These are phyloP conservation scores for Misopates orontium DNA, from an alignment of 257 asterid species.

Conservation along the genomic window DNA sequence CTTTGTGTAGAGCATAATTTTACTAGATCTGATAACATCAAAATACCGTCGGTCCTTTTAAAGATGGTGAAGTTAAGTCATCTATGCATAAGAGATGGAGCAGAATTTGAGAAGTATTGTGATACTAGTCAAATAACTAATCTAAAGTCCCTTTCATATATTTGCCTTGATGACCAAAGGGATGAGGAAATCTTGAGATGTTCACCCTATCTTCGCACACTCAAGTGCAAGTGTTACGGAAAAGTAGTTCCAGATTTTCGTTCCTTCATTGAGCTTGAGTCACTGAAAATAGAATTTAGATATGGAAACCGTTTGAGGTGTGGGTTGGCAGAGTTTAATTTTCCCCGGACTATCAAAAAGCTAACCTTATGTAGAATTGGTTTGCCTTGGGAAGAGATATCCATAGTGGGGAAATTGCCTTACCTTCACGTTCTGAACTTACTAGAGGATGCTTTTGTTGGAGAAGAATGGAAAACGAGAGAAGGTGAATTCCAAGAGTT, in stretches of 20 bases:
- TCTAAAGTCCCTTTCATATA: neutral
- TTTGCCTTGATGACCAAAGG: neutral
- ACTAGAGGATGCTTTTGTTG: neutral
- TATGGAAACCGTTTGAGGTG: too few relatives aligned
- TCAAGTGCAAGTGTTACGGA: neutral
- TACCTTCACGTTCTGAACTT: conserved; percentile 26
- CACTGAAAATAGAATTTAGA: neutral
- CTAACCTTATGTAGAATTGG: neutral
- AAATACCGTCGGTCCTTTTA: neutral
- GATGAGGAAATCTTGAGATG: conserved; percentile 8
- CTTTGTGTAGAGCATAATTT: neutral
- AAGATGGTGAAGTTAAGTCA: conserved; percentile 1
- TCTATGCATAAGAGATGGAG: neutral
- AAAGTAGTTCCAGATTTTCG: conserved; percentile 21
- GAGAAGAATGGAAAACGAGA: conserved; percentile 10
- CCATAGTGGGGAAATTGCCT: conserved; percentile 11
- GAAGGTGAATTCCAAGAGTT: conserved; percentile 22
- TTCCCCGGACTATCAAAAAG: neutral
- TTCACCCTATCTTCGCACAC: neutral
- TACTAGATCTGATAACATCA: neutral
- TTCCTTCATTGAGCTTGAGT: conserved; percentile 17
- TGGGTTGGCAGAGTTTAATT: neutral
- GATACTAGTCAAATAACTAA: neutral
- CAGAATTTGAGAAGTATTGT: neutral
- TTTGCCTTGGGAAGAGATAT: conserved; percentile 13